These are phyloP conservation scores for Ophioceras dolichostomum DNA, from an alignment of 2,329 filamentous ascomycete genomes.

Conservation along the genomic window DNA sequence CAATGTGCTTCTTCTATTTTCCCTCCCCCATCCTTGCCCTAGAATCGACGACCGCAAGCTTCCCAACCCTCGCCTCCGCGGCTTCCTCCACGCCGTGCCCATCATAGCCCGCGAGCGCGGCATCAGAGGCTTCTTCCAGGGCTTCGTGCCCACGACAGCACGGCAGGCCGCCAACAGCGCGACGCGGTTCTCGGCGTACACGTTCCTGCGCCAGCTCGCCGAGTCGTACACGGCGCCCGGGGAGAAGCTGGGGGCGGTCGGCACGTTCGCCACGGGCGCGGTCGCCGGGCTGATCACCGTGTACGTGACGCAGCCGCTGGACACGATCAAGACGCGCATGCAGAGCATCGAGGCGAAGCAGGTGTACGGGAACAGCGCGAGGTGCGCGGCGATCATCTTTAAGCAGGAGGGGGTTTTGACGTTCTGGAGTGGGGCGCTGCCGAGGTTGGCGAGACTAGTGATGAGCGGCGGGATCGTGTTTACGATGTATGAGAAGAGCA, in stretches of 20 bases:
- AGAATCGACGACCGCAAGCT: conserved; percentile 92
- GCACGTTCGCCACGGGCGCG: conserved; percentile 85
- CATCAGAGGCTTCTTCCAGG: conserved; percentile 88
- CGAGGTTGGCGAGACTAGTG: conserved; percentile 71
- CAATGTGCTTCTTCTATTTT: no score
- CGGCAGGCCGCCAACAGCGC: conserved; percentile 92
- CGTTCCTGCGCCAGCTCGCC: conserved; percentile 77
- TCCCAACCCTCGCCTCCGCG: conserved; percentile 72
- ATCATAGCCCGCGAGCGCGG: conserved; percentile 85
- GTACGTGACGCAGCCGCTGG: conserved; percentile 61
- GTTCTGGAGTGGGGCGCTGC: conserved; percentile 89
- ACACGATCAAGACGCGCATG: conserved; percentile 97
- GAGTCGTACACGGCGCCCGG: conserved; percentile 87
- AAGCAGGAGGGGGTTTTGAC: conserved; percentile 81
- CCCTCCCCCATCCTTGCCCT: no score
- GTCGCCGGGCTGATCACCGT: conserved; percentile 87
- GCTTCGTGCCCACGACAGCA: conserved; percentile 88
- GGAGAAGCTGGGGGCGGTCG: conserved; percentile 79
- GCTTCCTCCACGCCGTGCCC: conserved; percentile 80
- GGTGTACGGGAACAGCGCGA: conserved; percentile 77
- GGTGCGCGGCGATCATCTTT: conserved; percentile 73
- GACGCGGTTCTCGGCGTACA: conserved; percentile 83
- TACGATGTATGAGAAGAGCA: conserved; percentile 96
- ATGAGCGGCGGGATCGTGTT: conserved; percentile 96
- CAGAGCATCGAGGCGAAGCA: conserved; percentile 79